These are phyloP conservation scores for Decorospora gaudefroyi DNA, from an alignment of 2,329 filamentous ascomycete genomes.

Conservation along the genomic window DNA sequence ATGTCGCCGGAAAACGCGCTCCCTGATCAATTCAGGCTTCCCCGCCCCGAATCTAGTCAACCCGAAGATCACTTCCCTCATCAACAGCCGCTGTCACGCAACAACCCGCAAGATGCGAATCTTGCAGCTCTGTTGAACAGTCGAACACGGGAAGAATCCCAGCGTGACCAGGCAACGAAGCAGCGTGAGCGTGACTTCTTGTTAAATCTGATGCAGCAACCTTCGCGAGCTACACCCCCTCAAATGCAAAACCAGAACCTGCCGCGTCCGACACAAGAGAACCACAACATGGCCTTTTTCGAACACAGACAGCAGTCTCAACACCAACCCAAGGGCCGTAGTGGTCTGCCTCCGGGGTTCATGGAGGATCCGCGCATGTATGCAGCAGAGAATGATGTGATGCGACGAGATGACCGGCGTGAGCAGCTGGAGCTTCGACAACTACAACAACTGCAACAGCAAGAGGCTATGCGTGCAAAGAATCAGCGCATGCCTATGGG, in stretches of 20 bases:
- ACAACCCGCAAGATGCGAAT: slow-evolving; percentile 41
- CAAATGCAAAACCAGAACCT: slow-evolving; percentile 42
- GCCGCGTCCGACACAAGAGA: slow-evolving; percentile 43
- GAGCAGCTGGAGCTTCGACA: slow-evolving; percentile 39
- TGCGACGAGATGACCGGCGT: slow-evolving; percentile 40
- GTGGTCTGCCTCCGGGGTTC: slow-evolving; percentile 45
- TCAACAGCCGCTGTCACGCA: slow-evolving; percentile 39
- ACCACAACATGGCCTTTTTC: slow-evolving; percentile 41
- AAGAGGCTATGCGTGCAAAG: slow-evolving; percentile 44
- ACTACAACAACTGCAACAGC: slow-evolving; percentile 38
- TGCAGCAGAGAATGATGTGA: slow-evolving; percentile 40
- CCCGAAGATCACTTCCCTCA: slow-evolving; percentile 39
- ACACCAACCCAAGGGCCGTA: slow-evolving; percentile 43
- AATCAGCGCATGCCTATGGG: slow-evolving; percentile 41
- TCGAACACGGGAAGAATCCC: slow-evolving; percentile 45
- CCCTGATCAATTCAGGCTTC: slow-evolving; percentile 38
- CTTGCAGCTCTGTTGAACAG: slow-evolving; percentile 46
- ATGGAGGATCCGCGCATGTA: slow-evolving; percentile 46
- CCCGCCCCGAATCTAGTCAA: slow-evolving; percentile 39
- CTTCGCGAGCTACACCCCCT: slow-evolving; percentile 43
- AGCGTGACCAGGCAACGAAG: slow-evolving; percentile 52
- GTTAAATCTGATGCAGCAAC: slow-evolving; percentile 78
- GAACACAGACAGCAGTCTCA: slow-evolving; percentile 43
- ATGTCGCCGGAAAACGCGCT: slow-evolving; percentile 44
- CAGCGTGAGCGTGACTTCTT: slow-evolving; percentile 77